Evolutionary conservation across 2,329 filamentous ascomycete species (phyloP), one percentile per base, ranked within the genome.

Genomic region (Clathrospora elynae): DNA sequence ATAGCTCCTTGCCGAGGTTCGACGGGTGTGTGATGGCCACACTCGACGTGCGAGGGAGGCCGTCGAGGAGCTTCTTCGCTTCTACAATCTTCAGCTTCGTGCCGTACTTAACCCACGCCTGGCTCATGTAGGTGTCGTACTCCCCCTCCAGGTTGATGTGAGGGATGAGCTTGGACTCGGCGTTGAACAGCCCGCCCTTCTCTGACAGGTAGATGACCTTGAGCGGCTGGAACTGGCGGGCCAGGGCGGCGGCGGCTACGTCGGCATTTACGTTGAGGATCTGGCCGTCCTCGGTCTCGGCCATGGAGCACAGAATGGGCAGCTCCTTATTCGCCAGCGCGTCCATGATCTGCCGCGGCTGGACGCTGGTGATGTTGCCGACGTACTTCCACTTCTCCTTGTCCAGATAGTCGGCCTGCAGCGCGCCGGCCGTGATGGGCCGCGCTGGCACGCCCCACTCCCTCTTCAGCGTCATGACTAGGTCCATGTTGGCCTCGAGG

Each of bases 201-300:
- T 99, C 93, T 4, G 90, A 95, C n/a, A 97, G 80, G 70, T 96
- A 99, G 47, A 99, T 91, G 49, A 97, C 92, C 83, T 99, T 99
- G 62, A 97, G 77, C 17, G 93, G 93, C 73, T 97, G 86, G 39
- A 99, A 78, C 42, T 88, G 84, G 47, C 89, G 85, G 16, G 93
- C 92, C 49, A 99, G 79, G 75, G 96, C 92, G 54, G 91, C 91
- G 19, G 93, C 93, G 23, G 92, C 92, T 49, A 96, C 92, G 71
- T 99, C 93, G 23, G 93, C 93, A 65, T 99, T 99, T 70, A 99
- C 93, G 66, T 99, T 99, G 53, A 99, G 80, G 36, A 97, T 85
- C 71, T 92, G 90, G 6, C 93, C 93, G 53, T 96, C 90, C 32
- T 85, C 80, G 14, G 88, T 91, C 78, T 97, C 92, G 7, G 92